Evolutionary conservation across 495 filamentous ascomycete species (phyloP).

Genomic region (Echria macrotheca): DNA sequence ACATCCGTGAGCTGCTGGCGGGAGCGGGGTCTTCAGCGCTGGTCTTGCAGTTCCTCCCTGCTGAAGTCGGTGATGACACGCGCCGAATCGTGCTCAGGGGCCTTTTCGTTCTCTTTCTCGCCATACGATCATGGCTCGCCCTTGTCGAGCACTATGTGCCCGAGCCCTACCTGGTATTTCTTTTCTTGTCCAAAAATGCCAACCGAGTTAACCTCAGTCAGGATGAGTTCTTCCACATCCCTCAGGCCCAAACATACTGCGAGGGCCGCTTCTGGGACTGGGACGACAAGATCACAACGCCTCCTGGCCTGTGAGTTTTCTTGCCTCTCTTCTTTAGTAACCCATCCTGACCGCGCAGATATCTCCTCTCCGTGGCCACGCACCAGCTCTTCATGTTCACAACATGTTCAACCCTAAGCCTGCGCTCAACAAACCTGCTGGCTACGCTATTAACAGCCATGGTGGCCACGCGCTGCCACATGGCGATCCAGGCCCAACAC

Average conservation of each 20-base stretch:
- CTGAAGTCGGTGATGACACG: too few relatives aligned
- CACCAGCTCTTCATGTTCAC: slow-evolving; percentile 24
- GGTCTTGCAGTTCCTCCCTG: slow-evolving; percentile 9
- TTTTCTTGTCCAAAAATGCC: not conserved
- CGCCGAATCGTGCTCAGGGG: too few relatives aligned
- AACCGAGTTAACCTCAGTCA: slow-evolving; percentile 27
- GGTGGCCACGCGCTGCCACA: slow-evolving; percentile 29
- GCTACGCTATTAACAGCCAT: slow-evolving; percentile 36
- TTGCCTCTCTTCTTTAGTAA: not conserved
- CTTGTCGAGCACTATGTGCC: slow-evolving; percentile 50
- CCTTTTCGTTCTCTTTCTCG: slow-evolving; percentile 17
- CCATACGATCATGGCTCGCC: slow-evolving; percentile 27
- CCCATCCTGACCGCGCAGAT: slow-evolving; percentile 30
- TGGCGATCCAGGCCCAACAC: slow-evolving; percentile 20
- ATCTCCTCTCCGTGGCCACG: slow-evolving; percentile 47
- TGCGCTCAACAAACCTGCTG: slow-evolving; percentile 50
- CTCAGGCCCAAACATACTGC: slow-evolving; percentile 87
- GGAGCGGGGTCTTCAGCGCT: slow-evolving; percentile 8
- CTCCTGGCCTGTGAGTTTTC: slow-evolving; percentile 72
- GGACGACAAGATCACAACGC: slow-evolving; percentile 97
- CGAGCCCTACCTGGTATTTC: slow-evolving; percentile 73
- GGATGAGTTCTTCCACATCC: slow-evolving; percentile 95
- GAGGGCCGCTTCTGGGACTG: slow-evolving; percentile 65
- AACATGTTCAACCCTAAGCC: slow-evolving; percentile 39
- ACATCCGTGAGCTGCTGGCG: slow-evolving; percentile 11